Conservation (phyloP, 805 yeast genomes). For the Candida chilensis region DNA sequence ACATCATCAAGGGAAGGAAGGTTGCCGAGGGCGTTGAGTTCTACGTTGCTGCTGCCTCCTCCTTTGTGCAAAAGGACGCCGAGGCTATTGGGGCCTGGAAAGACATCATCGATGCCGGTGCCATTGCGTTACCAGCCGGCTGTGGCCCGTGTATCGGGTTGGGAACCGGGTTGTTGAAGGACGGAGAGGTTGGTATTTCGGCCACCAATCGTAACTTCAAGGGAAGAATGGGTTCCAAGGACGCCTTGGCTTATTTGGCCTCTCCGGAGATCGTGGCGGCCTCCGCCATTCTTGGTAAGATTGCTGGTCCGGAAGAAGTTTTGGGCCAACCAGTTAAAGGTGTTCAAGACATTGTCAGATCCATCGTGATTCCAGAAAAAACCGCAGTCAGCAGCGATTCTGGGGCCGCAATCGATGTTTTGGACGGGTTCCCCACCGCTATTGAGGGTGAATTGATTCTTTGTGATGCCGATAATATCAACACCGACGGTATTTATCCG, state of each 20-base stretch:
- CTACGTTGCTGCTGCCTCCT: slow-evolving; percentile 96
- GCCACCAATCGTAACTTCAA: slow-evolving; percentile 98
- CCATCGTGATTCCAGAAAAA: slow-evolving; percentile 13
- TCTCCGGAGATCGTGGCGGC: slow-evolving; percentile 99
- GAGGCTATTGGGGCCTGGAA: slow-evolving; percentile 91
- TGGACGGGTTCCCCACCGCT: slow-evolving; percentile 85
- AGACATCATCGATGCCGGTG: slow-evolving; percentile 83
- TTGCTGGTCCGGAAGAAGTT: slow-evolving; percentile 87
- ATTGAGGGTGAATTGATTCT: slow-evolving; percentile 88
- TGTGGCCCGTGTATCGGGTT: slow-evolving; percentile 99
- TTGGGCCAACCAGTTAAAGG: slow-evolving; percentile 44
- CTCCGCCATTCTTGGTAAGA: slow-evolving; percentile 89
- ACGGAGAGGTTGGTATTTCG: slow-evolving; percentile 96
- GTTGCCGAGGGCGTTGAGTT: slow-evolving; percentile 88
- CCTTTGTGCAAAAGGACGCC: slow-evolving; percentile 88
- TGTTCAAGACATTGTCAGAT: slow-evolving; percentile 39
- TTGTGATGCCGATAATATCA: slow-evolving; percentile 94
- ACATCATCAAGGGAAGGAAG: slow-evolving; percentile 71
- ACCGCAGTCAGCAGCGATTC: slow-evolving; percentile 12
- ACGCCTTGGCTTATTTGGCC: slow-evolving; percentile 91
- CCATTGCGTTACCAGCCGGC: slow-evolving; percentile 92
- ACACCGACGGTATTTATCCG: slow-evolving; percentile 98
- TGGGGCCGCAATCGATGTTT: slow-evolving; percentile 53
- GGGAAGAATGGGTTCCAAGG: slow-evolving; percentile 98
- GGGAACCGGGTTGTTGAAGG: slow-evolving; percentile 88